Evolutionary conservation across 192 early-diverging fungal species (phyloP).

Genomic region (Phlyctochytrium bullatum): DNA sequence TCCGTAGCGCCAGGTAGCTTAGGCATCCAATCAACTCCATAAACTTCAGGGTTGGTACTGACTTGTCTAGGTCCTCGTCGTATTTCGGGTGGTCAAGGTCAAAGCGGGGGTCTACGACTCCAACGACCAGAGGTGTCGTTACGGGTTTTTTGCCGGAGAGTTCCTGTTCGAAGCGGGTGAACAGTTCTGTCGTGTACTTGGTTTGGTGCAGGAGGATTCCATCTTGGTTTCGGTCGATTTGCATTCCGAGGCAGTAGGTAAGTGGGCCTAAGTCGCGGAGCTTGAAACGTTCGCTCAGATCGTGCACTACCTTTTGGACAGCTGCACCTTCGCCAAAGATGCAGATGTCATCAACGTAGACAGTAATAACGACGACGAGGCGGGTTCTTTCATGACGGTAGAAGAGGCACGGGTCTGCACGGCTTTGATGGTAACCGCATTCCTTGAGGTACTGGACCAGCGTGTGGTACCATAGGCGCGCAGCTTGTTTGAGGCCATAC

Average conservation of each 20-base stretch:
- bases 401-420: conserved; percentile 14
- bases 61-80: neutral
- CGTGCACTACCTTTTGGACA: neutral
- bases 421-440: neutral
- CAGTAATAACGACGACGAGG: conserved; percentile 2
- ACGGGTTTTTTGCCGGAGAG: too few species aligned
- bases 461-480: conserved; percentile 7
- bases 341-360: conserved; percentile 21
- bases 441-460: conserved; percentile 1
- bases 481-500: conserved; percentile 16
- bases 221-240: neutral
- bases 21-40: conserved; percentile 14
- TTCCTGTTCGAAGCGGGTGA: neutral
- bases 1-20: conserved; percentile 10
- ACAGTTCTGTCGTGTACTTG: conserved; percentile 7
- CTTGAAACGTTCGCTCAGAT: neutral
- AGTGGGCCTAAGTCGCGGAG: neutral
- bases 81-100: neutral
- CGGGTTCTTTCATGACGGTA: neutral
- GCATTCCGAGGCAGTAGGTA: neutral
- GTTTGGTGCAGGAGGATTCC: conserved; percentile 18
- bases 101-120: too few species aligned
- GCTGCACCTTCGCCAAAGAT: neutral
- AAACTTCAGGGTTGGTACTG: neutral
- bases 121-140: too few species aligned